A percentile compares a stretch with the other conserved stretches of the same genome.
Conservation (phyloP, 306 rosid genomes). For the Ammopiptanthus mongolicus region DNA sequence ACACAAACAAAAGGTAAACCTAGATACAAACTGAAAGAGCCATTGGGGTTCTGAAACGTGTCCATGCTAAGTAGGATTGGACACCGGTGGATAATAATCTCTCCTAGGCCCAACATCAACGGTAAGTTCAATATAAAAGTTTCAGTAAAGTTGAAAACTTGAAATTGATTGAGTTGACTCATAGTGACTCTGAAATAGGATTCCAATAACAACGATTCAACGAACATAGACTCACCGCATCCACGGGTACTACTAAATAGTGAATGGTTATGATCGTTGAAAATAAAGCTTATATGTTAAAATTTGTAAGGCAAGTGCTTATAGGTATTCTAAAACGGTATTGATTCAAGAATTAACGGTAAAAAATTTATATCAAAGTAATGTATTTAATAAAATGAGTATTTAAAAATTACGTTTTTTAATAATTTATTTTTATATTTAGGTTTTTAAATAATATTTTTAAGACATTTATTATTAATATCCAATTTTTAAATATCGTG, state of each 20-base stretch:
- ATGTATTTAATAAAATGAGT: no score
- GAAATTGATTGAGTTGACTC: conserved; percentile 14
- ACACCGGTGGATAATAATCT: background rate
- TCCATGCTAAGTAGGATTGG: background rate
- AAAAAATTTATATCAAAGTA: no score
- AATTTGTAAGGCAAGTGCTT: no score
- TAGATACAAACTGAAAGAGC: background rate
- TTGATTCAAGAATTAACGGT: no score
- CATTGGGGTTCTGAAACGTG: conserved; percentile 27
- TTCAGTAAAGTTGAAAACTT: background rate
- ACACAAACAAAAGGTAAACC: background rate
- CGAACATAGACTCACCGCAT: background rate
- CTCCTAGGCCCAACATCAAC: background rate
- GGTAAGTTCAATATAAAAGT: background rate
- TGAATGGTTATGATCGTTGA: no score
- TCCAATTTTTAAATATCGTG: background rate
- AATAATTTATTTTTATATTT: no score
- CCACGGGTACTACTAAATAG: no score
- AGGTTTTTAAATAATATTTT: no score
- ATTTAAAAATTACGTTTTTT: no score
- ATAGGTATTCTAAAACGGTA: no score
- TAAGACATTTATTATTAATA: no score
- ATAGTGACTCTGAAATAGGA: background rate
- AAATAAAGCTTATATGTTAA: no score
- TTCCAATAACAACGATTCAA: background rate